These are phyloP conservation scores for Vigna radiata DNA, from an alignment of 306 rosid species.

Conservation along the genomic window DNA sequence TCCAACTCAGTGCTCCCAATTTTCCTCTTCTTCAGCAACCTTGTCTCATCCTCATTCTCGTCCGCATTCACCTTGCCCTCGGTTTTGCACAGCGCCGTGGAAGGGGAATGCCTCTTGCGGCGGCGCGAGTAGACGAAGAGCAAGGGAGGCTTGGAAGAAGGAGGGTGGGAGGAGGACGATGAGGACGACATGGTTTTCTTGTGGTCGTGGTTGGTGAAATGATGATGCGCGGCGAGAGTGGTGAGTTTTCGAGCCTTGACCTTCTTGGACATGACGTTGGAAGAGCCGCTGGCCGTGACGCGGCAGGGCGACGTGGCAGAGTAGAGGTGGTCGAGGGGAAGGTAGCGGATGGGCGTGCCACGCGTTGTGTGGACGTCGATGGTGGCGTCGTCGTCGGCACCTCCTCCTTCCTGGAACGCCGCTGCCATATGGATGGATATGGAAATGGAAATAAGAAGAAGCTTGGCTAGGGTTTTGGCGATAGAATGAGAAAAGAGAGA, in stretches of 20 bases:
- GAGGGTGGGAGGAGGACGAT: neutral
- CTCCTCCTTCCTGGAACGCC: slow-evolving; percentile 37
- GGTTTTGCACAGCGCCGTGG: neutral
- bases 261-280: slow-evolving; percentile 96
- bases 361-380: slow-evolving; percentile 62
- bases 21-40: slow-evolving; percentile 51
- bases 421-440: slow-evolving; percentile 48
- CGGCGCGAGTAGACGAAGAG: slow-evolving; percentile 77
- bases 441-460: neutral
- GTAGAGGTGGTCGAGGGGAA: slow-evolving; percentile 88
- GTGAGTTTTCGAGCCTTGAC: slow-evolving; percentile 82
- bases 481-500: neutral
- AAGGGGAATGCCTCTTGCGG: slow-evolving; percentile 50
- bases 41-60: slow-evolving; percentile 36
- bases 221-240: neutral
- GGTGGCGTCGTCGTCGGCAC: slow-evolving; percentile 56
- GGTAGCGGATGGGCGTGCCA: slow-evolving; percentile 79
- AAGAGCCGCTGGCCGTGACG: slow-evolving; percentile 72
- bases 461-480: slow-evolving; percentile 36
- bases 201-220: neutral
- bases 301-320: slow-evolving; percentile 89
- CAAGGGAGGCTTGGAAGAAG: slow-evolving; percentile 52
- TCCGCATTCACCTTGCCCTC: slow-evolving; percentile 3
- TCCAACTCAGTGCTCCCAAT: slow-evolving; percentile 67
- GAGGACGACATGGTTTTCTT: slow-evolving; percentile 26